phyloP scores from a whole-genome alignment of 805 yeast species.

The Wickerhamomyces tratensis region DNA sequence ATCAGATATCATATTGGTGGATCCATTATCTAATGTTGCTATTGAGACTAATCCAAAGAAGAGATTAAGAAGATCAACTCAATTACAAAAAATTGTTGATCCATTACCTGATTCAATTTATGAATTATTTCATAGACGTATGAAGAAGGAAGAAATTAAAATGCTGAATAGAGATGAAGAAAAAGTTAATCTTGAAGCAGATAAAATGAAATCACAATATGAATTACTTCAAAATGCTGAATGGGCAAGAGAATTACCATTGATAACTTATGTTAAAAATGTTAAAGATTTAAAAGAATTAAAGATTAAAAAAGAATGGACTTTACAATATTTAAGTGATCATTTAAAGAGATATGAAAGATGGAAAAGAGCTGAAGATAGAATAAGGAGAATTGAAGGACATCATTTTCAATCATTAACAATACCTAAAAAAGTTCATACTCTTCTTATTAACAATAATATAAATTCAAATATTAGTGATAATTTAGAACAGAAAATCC shows the following conservation, averaged over 20 bases:
- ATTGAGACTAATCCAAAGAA: neutral
- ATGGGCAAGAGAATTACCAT: constrained; percentile 36
- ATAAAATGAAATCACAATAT: constrained; percentile 30
- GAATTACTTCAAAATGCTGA: constrained; percentile 33
- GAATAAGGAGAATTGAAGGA: constrained; percentile 6
- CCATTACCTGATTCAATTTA: constrained; percentile 37
- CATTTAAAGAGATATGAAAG: constrained; percentile 9
- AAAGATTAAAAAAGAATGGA: constrained; percentile 37
- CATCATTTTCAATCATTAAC: neutral
- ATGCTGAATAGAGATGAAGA: constrained; percentile 45
- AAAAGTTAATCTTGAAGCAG: constrained; percentile 43
- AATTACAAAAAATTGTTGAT: constrained; percentile 16
- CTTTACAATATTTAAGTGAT: constrained; percentile 34
- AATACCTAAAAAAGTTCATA: too few species aligned
- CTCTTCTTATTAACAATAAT: too few species aligned
- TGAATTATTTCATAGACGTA: constrained; percentile 39
- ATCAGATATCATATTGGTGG: too few species aligned
- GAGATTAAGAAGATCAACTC: neutral
- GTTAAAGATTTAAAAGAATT: constrained; percentile 37
- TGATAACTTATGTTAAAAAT: constrained; percentile 42
- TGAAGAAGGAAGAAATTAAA: constrained; percentile 57
- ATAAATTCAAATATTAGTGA: too few species aligned
- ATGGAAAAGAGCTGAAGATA: constrained; percentile 15
- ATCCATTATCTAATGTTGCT: too few species aligned
- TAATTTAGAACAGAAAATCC: too few species aligned